Evolutionary conservation across 2,329 filamentous ascomycete genomes (phyloP), one percentile per base, ranked within the genome.

Genomic region (Aspergillus pseudoterreus): DNA sequence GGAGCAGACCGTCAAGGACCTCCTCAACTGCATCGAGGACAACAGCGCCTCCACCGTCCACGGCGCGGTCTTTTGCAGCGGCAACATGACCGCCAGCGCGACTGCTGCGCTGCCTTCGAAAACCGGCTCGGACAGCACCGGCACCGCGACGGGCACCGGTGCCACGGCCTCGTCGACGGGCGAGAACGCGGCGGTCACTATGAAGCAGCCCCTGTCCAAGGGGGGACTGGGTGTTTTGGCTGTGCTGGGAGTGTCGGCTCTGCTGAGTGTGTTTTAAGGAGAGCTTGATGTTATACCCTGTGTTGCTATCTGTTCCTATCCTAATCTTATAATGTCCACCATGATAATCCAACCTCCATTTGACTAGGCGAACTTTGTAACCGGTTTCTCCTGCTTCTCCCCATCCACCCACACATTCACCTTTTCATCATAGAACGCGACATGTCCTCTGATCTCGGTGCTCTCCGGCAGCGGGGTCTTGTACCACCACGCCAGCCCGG

Each of bases 41-140:
- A 60, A 75, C 45, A 75, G 75, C 30, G 71, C 71, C 24, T 9
- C 39, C 39, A 21, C 45, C 35, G 55, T 61, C 24, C 59, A 66
- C 45, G 53, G 56, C 9, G 57, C 71, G 6, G 70, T 79, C 55
- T 81, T 78, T 60, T 81, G 78, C 67, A 71, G 71, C 41, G 68
- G 63, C 69, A 2, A 73, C 72, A 6, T 56, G 6, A 72, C 65
- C 15, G 66, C 68, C 5, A 75, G 68, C 1, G 72, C 47, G 2
- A 62, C 62, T 1, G 45, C 38, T 11, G 54, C 55, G 0, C 15
- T 44, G 10, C 51, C 55, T 8, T 53, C 59, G 17, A 21, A 46
- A 4, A 58, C 52, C 2, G 50, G 49, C 19, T 9, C 14, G 2
- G 43, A 46, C 36, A 35, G 35, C 19, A 46, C 49, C 21, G 49